Evolutionary conservation across 2,329 filamentous ascomycete genomes (phyloP), one percentile per base, ranked within the genome.

Genomic region (Fusarium haematococcum): DNA sequence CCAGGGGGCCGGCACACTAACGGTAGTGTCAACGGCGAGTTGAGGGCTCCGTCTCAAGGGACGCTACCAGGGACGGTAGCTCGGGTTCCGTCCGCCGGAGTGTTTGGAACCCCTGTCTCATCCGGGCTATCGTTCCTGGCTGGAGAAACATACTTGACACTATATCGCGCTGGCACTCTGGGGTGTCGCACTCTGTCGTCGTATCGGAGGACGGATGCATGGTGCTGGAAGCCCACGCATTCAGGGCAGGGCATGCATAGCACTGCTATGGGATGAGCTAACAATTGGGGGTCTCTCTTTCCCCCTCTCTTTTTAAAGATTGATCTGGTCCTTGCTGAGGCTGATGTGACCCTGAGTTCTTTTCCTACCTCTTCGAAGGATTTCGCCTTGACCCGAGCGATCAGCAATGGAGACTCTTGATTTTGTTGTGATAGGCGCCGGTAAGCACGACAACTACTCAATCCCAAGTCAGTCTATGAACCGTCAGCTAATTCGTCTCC

Each of bases 361-460:
- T 33, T 59, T 9, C 25, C 33, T 57, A 35, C 43, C 52, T 33
- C 18, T 20, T 64, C 50, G 37, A 32, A 33, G 23, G 33, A 33
- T 16, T 41, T 59, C n/a, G 11, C 30, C 14, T 30, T 50, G 54
- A 25, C 25, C 48, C 18, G 20, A 52, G 25, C 14, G n/a, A 30
- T 50, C 30, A 43, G 65, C 32, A 23, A 85, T 86, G 83, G 86
- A 88, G 69, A 80, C 79, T 18, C 70, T 86, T 14, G 86, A 88
- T 64, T 84, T 86, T 45, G 85, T 85, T n/a, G 83, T 88, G 18
- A 81, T 88, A 57, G 87, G 87, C 63, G 88, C 89, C 37, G 89
- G 89, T 90, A 82, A 81, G 86, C 32, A 39, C 5, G 8, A 59
- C 85, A 1, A 11, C 23, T 23, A 16, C 30, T n/a, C 4, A 14